A percentile compares a stretch with the other conserved stretches of the same genome.
Conservation (phyloP, 129 eudicot genomes). For the Daucus carota region DH1_v3.0 NC_030381.2:44443501-44444000, state of each 20-base stretch:
- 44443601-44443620: not conserved
- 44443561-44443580: not conserved
- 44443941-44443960: not conserved
- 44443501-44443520: not conserved
- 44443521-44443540: not conserved
- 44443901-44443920: not conserved
- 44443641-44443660: not conserved
- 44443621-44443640: not conserved
- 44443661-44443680: not conserved
- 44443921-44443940: not conserved
- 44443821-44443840: conserved; percentile 79
- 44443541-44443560: not conserved
- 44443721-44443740: conserved; percentile 60
- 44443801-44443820: conserved; percentile 62
- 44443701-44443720: conserved; percentile 83
- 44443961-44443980: not conserved
- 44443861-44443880: conserved; percentile 69
- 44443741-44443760: conserved; percentile 80
- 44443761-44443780: conserved; percentile 65
- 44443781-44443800: conserved; percentile 60
- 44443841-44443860: conserved; percentile 81
- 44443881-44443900: conserved; percentile 41
- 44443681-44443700: conserved; percentile 92
- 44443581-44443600: not conserved
- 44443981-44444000: not conserved